Percentiles rank a stretch among this genome's conserved stretches.
Conservation (phyloP, 192 early-diverging fungal genomes). For the Chytriomyces confervae region DNA sequence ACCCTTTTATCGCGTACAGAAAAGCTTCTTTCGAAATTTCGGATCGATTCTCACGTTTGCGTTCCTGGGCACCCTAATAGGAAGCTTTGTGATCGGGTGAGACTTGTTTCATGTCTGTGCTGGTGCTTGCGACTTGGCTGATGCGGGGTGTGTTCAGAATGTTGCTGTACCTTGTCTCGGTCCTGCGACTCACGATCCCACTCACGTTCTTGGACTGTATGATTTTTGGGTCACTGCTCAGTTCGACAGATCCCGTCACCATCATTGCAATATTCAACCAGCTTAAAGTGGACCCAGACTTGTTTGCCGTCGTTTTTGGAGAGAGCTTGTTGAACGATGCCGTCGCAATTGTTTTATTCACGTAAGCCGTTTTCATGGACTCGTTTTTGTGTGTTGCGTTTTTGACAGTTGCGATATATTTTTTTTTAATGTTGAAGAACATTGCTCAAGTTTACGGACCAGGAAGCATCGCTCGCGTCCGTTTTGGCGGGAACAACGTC, state of each 20-base stretch:
- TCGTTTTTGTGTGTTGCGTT: not conserved
- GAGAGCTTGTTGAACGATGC: constrained; percentile 95
- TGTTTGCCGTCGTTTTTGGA: constrained; percentile 97
- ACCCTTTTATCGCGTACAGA: constrained; percentile 39
- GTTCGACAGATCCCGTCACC: constrained; percentile 97
- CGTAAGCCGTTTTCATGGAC: constrained; percentile 3
- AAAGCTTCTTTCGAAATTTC: constrained; percentile 86
- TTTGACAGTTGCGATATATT: not conserved
- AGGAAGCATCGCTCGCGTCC: constrained; percentile 36
- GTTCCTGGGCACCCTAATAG: constrained; percentile 89
- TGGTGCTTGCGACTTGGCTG: constrained; percentile 23
- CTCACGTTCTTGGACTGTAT: constrained; percentile 89
- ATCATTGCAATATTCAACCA: constrained; percentile 95
- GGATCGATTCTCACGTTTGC: constrained; percentile 92
- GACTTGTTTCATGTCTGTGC: constrained; percentile 1
- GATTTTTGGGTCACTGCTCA: constrained; percentile 92
- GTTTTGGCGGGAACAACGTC: constrained; percentile 54
- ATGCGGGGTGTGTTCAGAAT: constrained; percentile 39
- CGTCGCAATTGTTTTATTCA: constrained; percentile 96
- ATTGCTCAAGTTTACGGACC: constrained; percentile 73
- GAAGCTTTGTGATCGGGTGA: constrained; percentile 89
- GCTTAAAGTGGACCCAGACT: constrained; percentile 88
- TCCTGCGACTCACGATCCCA: constrained; percentile 72
- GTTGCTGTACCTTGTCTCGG: constrained; percentile 71
- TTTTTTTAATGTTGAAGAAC: constrained; percentile 51